These are phyloP conservation scores for Cladosporium sp. DNA, from an alignment of 2,329 filamentous ascomycete species.

Conservation along the genomic window DNA sequence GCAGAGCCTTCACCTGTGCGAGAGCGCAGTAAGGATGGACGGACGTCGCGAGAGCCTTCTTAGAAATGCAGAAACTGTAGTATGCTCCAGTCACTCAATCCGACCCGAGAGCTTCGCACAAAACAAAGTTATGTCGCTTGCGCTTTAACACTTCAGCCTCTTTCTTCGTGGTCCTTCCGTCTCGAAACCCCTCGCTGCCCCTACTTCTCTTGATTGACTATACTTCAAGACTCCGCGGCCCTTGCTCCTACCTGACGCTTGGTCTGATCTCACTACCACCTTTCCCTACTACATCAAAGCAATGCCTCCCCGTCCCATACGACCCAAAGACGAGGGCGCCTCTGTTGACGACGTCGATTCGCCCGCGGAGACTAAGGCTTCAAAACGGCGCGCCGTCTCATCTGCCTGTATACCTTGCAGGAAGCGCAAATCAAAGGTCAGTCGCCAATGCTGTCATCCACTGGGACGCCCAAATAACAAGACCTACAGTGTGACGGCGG, in stretches of 20 bases:
- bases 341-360: conserved; percentile 28
- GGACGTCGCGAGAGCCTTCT: conserved; percentile 7
- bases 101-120: conserved; percentile 15
- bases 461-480: neutral
- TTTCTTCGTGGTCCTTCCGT: neutral
- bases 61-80: conserved; percentile 9
- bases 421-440: conserved; percentile 52
- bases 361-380: conserved; percentile 30
- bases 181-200: conserved; percentile 7
- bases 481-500: conserved; percentile 50
- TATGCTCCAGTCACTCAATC: conserved; percentile 3
- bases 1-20: conserved; percentile 7
- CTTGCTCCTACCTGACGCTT: neutral
- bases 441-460: conserved; percentile 19
- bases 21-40: conserved; percentile 11
- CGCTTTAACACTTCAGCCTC: conserved; percentile 2
- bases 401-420: conserved; percentile 52
- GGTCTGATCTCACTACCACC: conserved; percentile 3
- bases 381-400: conserved; percentile 40
- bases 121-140: conserved; percentile 16
- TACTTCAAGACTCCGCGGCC: conserved; percentile 5
- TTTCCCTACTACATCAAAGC: neutral
- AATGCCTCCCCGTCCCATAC: conserved; percentile 37
- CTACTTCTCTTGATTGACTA: conserved; percentile 13
- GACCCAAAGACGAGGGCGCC: conserved; percentile 34